Evolutionary conservation across 805 yeast genomes (phyloP).

Genomic region (Schizosaccharomyces cryophilus): DNA sequence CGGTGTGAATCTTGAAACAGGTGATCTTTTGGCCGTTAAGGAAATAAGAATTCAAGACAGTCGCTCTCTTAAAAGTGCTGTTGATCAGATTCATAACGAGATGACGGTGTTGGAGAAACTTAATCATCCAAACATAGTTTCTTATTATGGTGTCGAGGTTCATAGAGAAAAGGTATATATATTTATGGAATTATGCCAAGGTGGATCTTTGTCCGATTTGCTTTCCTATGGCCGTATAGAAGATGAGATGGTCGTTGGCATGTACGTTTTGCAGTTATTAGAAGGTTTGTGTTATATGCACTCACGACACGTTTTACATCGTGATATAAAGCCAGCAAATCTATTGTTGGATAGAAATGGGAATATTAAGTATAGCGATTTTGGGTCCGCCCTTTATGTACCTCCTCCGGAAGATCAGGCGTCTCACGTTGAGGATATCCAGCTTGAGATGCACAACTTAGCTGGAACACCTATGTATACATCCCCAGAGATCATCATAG

Average conservation of each 20-base stretch:
- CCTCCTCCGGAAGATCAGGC: constrained; percentile 10
- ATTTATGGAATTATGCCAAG: constrained; percentile 93
- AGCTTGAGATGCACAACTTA: constrained; percentile 22
- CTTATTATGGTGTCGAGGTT: constrained; percentile 89
- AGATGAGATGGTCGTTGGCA: constrained; percentile 77
- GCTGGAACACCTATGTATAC: constrained; percentile 97
- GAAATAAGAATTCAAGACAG: constrained; percentile 79
- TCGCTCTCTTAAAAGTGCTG: constrained; percentile 58
- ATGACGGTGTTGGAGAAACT: constrained; percentile 91
- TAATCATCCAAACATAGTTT: constrained; percentile 89
- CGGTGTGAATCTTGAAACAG: constrained; percentile 78
- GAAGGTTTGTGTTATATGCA: constrained; percentile 90
- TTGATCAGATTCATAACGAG: constrained; percentile 79
- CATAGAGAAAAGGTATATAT: constrained; percentile 86
- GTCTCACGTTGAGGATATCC: constrained; percentile 3
- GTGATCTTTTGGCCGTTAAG: constrained; percentile 90
- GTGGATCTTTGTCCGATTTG: constrained; percentile 71
- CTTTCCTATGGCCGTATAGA: constrained; percentile 83
- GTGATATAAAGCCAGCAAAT: constrained; percentile 87
- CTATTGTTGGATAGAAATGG: constrained; percentile 75
- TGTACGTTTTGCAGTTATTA: constrained; percentile 71
- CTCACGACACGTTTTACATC: constrained; percentile 77
- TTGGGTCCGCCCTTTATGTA: constrained; percentile 84
- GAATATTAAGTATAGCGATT: constrained; percentile 83
- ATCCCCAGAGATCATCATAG: constrained; percentile 92